Percentiles rank a stretch among this genome's conserved stretches.
These are phyloP conservation scores for Oenanthe sinensis DNA, from an alignment of 129 eudicot genomes.

Conservation along the genomic window DNA sequence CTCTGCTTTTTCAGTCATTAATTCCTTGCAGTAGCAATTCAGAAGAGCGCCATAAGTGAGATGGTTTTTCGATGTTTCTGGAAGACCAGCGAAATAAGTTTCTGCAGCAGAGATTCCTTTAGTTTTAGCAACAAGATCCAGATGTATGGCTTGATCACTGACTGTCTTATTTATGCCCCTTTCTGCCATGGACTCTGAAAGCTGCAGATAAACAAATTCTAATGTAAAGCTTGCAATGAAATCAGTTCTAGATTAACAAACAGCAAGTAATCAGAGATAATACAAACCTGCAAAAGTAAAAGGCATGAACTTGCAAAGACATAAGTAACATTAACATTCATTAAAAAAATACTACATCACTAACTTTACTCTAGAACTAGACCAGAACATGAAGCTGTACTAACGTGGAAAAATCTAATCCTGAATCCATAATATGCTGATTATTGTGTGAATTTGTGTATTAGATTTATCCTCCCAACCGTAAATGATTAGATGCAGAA, in stretches of 20 bases:
- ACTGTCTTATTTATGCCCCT: slow-evolving; percentile 92
- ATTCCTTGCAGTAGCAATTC: slow-evolving; percentile 88
- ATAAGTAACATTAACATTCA: neutral
- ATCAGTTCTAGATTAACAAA: neutral
- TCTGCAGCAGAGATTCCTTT: slow-evolving; percentile 75
- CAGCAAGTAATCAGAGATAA: neutral
- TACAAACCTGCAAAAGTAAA: neutral
- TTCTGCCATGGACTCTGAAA: slow-evolving; percentile 81
- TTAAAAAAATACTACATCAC: no score
- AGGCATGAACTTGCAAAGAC: neutral
- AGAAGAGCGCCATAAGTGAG: slow-evolving; percentile 84
- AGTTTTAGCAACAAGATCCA: slow-evolving; percentile 76
- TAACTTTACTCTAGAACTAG: neutral
- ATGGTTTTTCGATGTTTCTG: slow-evolving; percentile 72
- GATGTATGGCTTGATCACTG: slow-evolving; percentile 88
- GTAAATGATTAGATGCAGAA: neutral
- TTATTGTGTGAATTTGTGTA: neutral
- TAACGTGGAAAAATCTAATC: neutral
- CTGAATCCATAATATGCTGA: neutral
- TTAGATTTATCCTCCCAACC: neutral
- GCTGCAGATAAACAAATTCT: slow-evolving; percentile 30
- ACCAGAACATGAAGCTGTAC: neutral
- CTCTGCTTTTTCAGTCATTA: slow-evolving; percentile 75
- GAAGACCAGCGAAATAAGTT: slow-evolving; percentile 66
- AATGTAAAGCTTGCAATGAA: neutral